Conservation (phyloP, 1,284 basidiomycete genomes). For the Tylopilus sp. region DNA sequence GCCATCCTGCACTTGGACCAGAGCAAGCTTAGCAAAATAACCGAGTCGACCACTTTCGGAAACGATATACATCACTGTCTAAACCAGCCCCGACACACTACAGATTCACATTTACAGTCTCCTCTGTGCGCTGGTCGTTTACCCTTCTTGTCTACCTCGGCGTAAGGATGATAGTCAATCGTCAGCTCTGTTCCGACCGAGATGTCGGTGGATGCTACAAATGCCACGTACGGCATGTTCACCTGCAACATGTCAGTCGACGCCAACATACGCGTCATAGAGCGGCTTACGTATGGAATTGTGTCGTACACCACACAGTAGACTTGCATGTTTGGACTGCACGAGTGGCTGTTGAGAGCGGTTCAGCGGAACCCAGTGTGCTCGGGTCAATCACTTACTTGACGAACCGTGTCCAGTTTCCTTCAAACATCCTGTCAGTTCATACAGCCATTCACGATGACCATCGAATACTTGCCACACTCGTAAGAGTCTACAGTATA, state of each 20-base stretch:
- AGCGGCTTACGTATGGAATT: slow-evolving; percentile 44
- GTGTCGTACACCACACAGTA: slow-evolving; percentile 59
- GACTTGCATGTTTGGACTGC: slow-evolving; percentile 52
- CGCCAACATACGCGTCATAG: background rate
- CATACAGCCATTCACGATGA: background rate
- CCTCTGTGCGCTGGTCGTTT: slow-evolving; percentile 20
- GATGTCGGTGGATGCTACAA: slow-evolving; percentile 48
- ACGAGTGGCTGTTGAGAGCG: slow-evolving; percentile 51
- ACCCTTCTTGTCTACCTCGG: slow-evolving; percentile 26
- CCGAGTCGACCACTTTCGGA: background rate
- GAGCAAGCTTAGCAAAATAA: background rate
- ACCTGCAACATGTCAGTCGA: slow-evolving; percentile 33
- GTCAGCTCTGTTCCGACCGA: slow-evolving; percentile 51
- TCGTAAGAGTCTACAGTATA: slow-evolving; percentile 48
- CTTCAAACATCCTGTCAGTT: slow-evolving; percentile 32
- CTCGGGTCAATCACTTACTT: slow-evolving; percentile 43
- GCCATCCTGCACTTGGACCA: background rate
- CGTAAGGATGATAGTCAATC: slow-evolving; percentile 56
- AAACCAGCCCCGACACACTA: slow-evolving; percentile 29
- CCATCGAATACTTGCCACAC: slow-evolving; percentile 37
- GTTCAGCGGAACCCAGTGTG: slow-evolving; percentile 7
- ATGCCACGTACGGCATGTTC: slow-evolving; percentile 57
- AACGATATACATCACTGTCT: background rate
- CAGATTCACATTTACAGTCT: slow-evolving; percentile 21
- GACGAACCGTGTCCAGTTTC: slow-evolving; percentile 69